Conservation (phyloP, 345 rosid genomes). For the Iberis pinnata region DNA sequence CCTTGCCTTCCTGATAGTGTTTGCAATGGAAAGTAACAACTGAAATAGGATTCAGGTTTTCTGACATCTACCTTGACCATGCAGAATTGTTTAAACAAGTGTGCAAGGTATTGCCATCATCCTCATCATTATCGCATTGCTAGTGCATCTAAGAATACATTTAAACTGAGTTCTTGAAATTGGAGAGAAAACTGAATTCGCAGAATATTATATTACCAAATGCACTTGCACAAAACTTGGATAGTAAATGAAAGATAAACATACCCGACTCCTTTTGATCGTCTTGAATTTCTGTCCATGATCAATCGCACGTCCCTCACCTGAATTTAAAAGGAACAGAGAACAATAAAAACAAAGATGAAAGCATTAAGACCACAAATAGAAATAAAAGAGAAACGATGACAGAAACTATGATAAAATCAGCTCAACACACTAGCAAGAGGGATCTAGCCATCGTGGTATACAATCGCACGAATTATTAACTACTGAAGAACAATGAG, state of each 20-base stretch:
- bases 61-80: conserved; percentile 83
- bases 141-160: conserved; percentile 93
- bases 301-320: conserved; percentile 96
- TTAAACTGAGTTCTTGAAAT: conserved; percentile 70
- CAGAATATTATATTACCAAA: conserved; percentile 41
- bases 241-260: conserved; percentile 24
- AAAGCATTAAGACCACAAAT: neutral
- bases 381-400: neutral
- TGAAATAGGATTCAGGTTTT: conserved; percentile 52
- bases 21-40: conserved; percentile 36
- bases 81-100: conserved; percentile 97
- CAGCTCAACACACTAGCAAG: too few species aligned
- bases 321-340: conserved; percentile 37
- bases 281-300: conserved; percentile 92
- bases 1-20: conserved; percentile 29
- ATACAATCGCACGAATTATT: too few species aligned
- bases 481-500: neutral
- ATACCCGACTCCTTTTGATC: conserved; percentile 99
- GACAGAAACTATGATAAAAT: too few species aligned
- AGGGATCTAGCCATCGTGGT: too few species aligned
- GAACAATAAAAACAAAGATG: conserved; percentile 10
- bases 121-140: conserved; percentile 97
- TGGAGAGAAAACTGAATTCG: conserved; percentile 34
- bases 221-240: conserved; percentile 28
- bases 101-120: conserved; percentile 89